Percentiles rank a stretch among this genome's conserved stretches.
These are phyloP conservation scores for Russula ochroleuca DNA, from an alignment of 768 basidiomycete genomes.

Conservation along the genomic window DNA sequence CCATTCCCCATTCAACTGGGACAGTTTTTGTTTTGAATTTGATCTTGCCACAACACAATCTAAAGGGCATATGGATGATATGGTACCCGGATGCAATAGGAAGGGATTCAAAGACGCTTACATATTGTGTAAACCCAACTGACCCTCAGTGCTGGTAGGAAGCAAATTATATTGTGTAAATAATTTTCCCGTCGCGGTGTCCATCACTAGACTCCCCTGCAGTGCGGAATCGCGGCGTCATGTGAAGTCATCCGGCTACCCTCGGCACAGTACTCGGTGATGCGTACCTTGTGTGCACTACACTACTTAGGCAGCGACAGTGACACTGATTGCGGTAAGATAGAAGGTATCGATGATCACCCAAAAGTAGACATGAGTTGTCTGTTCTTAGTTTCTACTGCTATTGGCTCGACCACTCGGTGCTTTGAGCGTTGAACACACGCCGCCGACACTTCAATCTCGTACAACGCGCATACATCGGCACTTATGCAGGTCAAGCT, in stretches of 20 bases:
- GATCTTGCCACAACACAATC: too few relatives aligned
- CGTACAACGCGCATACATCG: slow-evolving; percentile 11
- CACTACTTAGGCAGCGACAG: background rate
- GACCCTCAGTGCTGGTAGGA: too few relatives aligned
- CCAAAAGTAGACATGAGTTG: background rate
- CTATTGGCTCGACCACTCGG: background rate
- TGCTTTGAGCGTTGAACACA: background rate
- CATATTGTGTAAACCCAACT: too few relatives aligned
- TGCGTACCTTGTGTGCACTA: background rate
- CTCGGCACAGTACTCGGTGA: background rate
- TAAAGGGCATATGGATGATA: too few relatives aligned
- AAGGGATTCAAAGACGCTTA: too few relatives aligned
- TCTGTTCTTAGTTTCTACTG: background rate
- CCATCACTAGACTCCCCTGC: background rate
- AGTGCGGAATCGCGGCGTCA: background rate
- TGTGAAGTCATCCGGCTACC: background rate
- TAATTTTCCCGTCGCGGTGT: too few relatives aligned
- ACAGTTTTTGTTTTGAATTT: too few relatives aligned
- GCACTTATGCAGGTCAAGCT: background rate
- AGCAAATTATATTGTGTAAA: too few relatives aligned
- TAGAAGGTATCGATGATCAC: slow-evolving; percentile 6
- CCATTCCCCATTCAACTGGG: too few relatives aligned
- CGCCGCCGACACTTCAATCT: background rate
- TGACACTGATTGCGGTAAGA: background rate
- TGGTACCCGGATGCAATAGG: too few relatives aligned